Evolutionary conservation across 441 rosid genomes (phyloP).

Genomic region (Populus tomentosa): DNA sequence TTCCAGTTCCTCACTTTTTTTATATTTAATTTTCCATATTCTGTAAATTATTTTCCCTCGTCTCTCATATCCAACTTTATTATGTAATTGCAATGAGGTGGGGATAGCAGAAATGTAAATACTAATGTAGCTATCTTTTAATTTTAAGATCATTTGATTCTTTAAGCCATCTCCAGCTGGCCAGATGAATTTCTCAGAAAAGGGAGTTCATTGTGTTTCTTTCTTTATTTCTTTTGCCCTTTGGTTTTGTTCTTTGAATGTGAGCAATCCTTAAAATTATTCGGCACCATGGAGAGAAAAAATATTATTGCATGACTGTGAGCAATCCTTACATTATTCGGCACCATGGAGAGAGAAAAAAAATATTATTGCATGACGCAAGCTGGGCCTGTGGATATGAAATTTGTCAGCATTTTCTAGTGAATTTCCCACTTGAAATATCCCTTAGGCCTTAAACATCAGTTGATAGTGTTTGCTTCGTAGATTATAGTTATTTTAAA

Average conservation of each 20-base stretch:
- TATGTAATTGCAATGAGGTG: conserved; percentile 7
- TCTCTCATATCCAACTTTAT: neutral
- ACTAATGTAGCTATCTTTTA: conserved; percentile 10
- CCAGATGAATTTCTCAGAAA: neutral
- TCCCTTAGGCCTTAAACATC: neutral
- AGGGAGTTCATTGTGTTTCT: neutral
- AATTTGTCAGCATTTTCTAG: neutral
- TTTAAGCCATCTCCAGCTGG: conserved; percentile 3
- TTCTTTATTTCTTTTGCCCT: neutral
- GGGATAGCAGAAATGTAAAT: conserved; percentile 19
- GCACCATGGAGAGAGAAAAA: neutral
- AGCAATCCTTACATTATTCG: neutral
- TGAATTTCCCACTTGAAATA: neutral
- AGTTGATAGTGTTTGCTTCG: no score
- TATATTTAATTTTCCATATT: neutral
- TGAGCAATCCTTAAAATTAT: neutral
- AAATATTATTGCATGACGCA: neutral
- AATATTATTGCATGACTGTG: neutral
- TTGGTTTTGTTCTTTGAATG: neutral
- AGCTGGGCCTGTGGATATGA: neutral
- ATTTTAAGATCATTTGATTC: conserved; percentile 1
- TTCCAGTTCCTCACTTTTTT: neutral
- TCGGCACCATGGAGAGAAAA: neutral
- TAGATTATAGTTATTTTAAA: no score
- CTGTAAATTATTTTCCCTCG: neutral